Base-by-base conservation (phyloP, 2,329 filamentous ascomycete genomes). In the Ustilaginoidea virens region DNA sequence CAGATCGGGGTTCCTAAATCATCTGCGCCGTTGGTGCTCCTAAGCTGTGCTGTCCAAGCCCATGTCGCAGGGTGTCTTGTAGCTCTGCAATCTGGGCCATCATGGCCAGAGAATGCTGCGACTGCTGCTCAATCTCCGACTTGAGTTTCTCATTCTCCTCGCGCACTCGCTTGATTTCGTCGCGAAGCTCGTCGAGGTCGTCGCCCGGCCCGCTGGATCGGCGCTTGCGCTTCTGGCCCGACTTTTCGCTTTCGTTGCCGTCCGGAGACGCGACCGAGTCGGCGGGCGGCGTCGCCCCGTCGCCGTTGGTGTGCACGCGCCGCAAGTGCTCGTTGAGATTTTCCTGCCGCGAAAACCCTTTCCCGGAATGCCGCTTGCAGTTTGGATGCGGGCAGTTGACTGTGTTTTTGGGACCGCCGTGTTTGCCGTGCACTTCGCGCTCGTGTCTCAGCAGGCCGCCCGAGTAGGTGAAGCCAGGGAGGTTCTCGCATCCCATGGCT, bases 241-340 rank as follows among this genome's bases (percentile, higher is more conserved):
- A 45, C 31, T 51, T 52, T 34, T 63, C 61, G 38, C 54, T 59
- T 5, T 65, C 61, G 28, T 58, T 59, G 29, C 63, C 61, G 20
- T 60, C 61, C 17, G 52, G 55, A 19, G 60, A 57, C 16, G 47
- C 48, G 12, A 43, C 49, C 14, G 41, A 40, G 17, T 54, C 48
- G 27, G 47, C 48, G 34, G 36, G 55, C 5, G 56, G 47, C 2
- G 46, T 47, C 4, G 42, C 40, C 17, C 47, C 54, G 23, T 60
- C 56, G 16, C 45, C 39, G 27, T 64, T 62, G 23, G 68, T 77
- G 49, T 96, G 87, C n/a, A 92, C 81, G 16, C 87, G 75, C 13
- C 87, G 79, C 12, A 94, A 61, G 53, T 96, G 87, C 55, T 96
- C 87, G 47, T 87, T 85, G 4, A 94, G 63, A 44, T 96, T 96